A percentile compares a stretch with the other conserved stretches of the same genome.
Conservation (phyloP, 2,329 filamentous ascomycete genomes). For the Fusarium miscanthi region DNA sequence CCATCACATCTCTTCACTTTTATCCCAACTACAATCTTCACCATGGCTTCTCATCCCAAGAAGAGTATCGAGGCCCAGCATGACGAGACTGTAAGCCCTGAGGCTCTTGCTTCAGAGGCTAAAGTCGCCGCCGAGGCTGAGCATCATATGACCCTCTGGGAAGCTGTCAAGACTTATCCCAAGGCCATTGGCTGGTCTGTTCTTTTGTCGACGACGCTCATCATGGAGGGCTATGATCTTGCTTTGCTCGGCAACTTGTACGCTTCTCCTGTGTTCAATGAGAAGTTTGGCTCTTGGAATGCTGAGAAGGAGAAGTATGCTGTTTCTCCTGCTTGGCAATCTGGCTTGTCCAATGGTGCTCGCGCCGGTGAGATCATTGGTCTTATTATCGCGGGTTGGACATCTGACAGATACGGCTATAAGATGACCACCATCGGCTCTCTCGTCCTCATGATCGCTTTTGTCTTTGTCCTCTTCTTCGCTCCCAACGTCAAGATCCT, state of each 20-base stretch:
- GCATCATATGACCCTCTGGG: slow-evolving; percentile 54
- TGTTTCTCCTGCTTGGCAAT: slow-evolving; percentile 67
- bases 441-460: slow-evolving; percentile 58
- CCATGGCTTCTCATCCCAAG: slow-evolving; percentile 41
- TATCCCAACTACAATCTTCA: neutral
- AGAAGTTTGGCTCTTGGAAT: slow-evolving; percentile 57
- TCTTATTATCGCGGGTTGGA: slow-evolving; percentile 63
- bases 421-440: slow-evolving; percentile 61
- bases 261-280: slow-evolving; percentile 57
- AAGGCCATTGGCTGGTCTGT: slow-evolving; percentile 62
- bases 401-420: slow-evolving; percentile 63
- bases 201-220: slow-evolving; percentile 57
- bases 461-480: slow-evolving; percentile 67
- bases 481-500: slow-evolving; percentile 59
- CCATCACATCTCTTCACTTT: neutral
- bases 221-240: slow-evolving; percentile 65
- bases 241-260: slow-evolving; percentile 62
- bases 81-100: slow-evolving; percentile 40
- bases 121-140: slow-evolving; percentile 55
- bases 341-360: slow-evolving; percentile 64
- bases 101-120: slow-evolving; percentile 51
- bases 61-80: slow-evolving; percentile 42
- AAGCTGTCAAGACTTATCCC: slow-evolving; percentile 56
- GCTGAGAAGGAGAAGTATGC: slow-evolving; percentile 53
- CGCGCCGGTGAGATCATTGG: slow-evolving; percentile 66